Conservation (phyloP, 345 rosid species). For the Moricandia arvensis region DNA sequence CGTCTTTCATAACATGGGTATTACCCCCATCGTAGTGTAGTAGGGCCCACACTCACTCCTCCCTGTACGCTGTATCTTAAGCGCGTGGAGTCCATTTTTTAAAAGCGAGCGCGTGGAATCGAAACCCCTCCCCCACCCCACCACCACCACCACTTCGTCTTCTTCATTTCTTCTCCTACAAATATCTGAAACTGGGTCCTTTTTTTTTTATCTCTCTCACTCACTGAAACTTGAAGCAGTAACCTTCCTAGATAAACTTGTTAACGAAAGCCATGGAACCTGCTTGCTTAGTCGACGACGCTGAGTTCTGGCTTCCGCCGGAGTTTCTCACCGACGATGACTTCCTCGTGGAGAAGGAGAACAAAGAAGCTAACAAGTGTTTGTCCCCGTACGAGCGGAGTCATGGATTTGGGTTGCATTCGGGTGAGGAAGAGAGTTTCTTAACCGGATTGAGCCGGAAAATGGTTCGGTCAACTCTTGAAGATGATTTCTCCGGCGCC, state of each 20-base stretch:
- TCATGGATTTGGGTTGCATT: constrained; percentile 22
- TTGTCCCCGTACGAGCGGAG: constrained; percentile 24
- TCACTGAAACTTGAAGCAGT: too few relatives aligned
- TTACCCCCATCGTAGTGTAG: constrained; percentile 14
- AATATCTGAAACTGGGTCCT: constrained; percentile 44
- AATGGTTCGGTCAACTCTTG: constrained; percentile 48
- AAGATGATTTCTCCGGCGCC: constrained; percentile 33
- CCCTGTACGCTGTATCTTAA: not conserved
- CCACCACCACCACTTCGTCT: constrained; percentile 4
- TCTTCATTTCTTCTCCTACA: constrained; percentile 37
- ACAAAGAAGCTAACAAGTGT: not conserved
- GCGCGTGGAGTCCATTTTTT: constrained; percentile 20
- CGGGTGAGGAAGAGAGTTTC: constrained; percentile 45
- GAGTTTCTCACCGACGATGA: constrained; percentile 73
- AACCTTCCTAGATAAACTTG: too few relatives aligned
- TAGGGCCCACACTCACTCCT: constrained; percentile 13
- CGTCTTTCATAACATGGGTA: too few relatives aligned
- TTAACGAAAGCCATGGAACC: constrained; percentile 54
- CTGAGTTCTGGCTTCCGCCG: constrained; percentile 76
- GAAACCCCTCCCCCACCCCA: constrained; percentile 10
- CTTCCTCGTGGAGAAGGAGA: constrained; percentile 33
- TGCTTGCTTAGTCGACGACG: constrained; percentile 47
- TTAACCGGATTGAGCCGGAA: constrained; percentile 44
- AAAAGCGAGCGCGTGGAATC: constrained; percentile 22
- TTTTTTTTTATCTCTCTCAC: too few relatives aligned